Evolutionary conservation across 345 rosid genomes (phyloP).

Genomic region (Arabis alpina): DNA sequence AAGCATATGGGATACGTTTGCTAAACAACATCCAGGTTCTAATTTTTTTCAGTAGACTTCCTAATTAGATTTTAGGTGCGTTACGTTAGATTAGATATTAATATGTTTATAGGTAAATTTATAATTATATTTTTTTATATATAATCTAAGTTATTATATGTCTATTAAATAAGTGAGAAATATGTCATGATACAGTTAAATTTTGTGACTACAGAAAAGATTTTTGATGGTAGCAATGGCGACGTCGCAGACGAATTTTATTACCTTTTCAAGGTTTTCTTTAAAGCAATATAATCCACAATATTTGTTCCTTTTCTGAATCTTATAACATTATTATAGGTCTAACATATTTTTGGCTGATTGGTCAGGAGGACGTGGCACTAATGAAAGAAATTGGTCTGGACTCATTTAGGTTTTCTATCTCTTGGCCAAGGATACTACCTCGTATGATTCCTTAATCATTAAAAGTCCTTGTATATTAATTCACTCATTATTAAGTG

Average conservation of each 20-base stretch:
- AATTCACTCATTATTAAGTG: neutral
- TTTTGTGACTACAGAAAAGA: conserved; percentile 36
- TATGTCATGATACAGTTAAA: too few relatives aligned
- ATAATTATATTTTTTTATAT: too few relatives aligned
- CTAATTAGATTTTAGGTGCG: neutral
- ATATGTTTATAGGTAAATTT: too few relatives aligned
- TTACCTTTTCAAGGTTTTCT: conserved; percentile 47
- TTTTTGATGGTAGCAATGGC: conserved; percentile 50
- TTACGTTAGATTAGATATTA: too few relatives aligned
- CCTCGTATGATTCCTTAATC: conserved; percentile 46
- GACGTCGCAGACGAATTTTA: conserved; percentile 51
- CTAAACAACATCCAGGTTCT: conserved; percentile 34
- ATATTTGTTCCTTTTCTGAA: neutral
- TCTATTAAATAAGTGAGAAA: too few relatives aligned
- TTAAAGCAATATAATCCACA: neutral
- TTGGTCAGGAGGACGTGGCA: conserved; percentile 47
- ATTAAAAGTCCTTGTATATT: neutral
- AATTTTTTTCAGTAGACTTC: neutral
- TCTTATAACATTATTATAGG: neutral
- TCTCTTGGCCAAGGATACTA: conserved; percentile 58
- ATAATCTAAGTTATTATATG: too few relatives aligned
- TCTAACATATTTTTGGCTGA: neutral
- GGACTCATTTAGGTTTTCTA: conserved; percentile 56
- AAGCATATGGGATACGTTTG: conserved; percentile 46
- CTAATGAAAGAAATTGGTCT: conserved; percentile 49